phyloP scores from a whole-genome alignment of 768 basidiomycete genomes.

The Tylopilus felleus region DNA sequence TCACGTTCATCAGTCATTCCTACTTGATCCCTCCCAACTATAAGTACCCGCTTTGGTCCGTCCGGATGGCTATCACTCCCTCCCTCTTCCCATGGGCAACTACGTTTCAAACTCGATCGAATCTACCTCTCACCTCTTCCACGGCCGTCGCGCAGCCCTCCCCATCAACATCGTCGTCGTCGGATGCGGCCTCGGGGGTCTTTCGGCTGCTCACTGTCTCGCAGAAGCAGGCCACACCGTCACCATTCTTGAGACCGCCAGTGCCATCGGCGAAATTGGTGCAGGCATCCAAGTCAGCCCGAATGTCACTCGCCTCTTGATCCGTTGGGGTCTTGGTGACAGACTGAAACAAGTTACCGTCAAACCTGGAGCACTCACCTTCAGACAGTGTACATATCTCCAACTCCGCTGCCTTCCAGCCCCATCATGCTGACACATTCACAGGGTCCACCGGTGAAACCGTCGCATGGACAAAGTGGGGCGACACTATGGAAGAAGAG shows the following conservation, averaged over 20 bases:
- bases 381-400: conserved; percentile 44
- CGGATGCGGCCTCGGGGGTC: conserved; percentile 50
- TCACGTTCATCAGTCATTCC: background rate
- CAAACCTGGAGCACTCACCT: conserved; percentile 36
- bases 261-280: conserved; percentile 41
- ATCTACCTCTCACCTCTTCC: conserved; percentile 10
- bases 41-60: background rate
- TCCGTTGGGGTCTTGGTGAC: conserved; percentile 49
- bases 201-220: conserved; percentile 44
- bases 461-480: conserved; percentile 37
- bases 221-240: conserved; percentile 47
- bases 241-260: conserved; percentile 45
- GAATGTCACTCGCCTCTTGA: conserved; percentile 44
- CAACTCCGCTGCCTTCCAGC: fast-evolving
- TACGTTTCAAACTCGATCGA: background rate
- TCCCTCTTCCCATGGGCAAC: background rate
- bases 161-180: conserved; percentile 41
- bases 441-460: conserved; percentile 34
- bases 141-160: conserved; percentile 22
- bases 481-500: conserved; percentile 28
- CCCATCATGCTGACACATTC: background rate
- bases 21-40: background rate
- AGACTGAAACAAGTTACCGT: conserved; percentile 38
- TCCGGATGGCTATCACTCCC: background rate
- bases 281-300: conserved; percentile 49